phyloP scores from a whole-genome alignment of 2,329 filamentous ascomycete species.

The Epichloe aotearoae region DNA sequence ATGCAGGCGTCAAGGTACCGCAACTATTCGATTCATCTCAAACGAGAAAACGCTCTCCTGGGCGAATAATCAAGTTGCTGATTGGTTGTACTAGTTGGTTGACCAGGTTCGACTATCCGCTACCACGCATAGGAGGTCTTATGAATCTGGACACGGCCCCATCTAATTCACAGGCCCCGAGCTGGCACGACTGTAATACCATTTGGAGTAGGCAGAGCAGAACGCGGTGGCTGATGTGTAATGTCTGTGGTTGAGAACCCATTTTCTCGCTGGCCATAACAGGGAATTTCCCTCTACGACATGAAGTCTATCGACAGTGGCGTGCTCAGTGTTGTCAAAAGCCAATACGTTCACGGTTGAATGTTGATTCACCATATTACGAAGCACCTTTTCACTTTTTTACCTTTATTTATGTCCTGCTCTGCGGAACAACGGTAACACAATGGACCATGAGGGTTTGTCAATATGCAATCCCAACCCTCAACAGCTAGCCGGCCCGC shows the following conservation, averaged over 20 bases:
- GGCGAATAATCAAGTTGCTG: conserved; percentile 5
- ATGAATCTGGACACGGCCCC: background rate
- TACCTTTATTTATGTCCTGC: background rate
- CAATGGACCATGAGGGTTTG: conserved; percentile 17
- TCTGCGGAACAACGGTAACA: background rate
- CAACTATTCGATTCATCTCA: conserved; percentile 1
- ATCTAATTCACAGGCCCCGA: background rate
- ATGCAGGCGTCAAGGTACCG: conserved; percentile 1
- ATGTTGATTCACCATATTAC: too few relatives aligned
- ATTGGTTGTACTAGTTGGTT: conserved; percentile 4
- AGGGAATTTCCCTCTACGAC: background rate
- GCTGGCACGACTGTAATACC: background rate
- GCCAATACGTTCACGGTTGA: background rate
- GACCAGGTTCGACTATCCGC: background rate
- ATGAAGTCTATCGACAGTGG: background rate
- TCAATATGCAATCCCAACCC: conserved; percentile 35
- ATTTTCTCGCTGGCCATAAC: background rate
- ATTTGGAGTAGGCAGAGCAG: background rate
- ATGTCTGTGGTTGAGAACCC: background rate
- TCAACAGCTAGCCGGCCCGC: conserved; percentile 27
- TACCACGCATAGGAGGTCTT: background rate
- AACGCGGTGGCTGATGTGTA: background rate
- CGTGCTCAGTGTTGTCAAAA: background rate
- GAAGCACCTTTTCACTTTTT: background rate
- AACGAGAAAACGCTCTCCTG: background rate